Evolutionary conservation across 257 asterid genomes (phyloP), one percentile per base, ranked within the genome.

Genomic region (Penstemon newberryi): DNA sequence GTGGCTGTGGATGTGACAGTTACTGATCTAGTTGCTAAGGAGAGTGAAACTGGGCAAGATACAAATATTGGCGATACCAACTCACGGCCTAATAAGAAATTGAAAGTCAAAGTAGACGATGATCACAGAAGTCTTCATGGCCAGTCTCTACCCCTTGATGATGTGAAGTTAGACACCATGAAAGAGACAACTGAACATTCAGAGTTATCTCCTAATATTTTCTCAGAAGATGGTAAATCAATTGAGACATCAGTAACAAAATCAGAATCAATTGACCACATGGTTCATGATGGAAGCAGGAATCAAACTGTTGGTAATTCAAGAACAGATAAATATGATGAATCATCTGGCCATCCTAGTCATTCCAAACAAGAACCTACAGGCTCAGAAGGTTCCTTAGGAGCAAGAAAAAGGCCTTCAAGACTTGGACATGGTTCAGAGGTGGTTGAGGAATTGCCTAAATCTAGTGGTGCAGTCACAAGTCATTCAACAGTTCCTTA

Each of bases 321-420:
- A 47, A 81, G 74, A 43, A 70, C 69, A 51, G 81, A 72, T 62
- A 73, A 81, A 62, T 74, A 69, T 79, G 80, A 81, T 61, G 88
- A 75, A 71, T 78, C 80, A 65, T 73, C 79, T 54, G 70, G 50
- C 57, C 69, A 56, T 71, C 73, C 72, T 45, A 72, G 60, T 72
- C 81, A 69, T 67, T 43, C 88, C 58, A 81, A 74, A 75, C 75
- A 60, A 68, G 91, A 81, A 70, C 70, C 82, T 56, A 60, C 76
- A 11, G 73, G 78, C 33, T 68, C 82, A 15, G 97, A 88, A 71
- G 83, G 78, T 73, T 56, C 85, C n/a, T 13, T 68, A 11, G 91
- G 71, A 63, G 68, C 84, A 42, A 79, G 77, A 77, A 84, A 82
- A 76, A 73, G 73, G 60, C 71, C 81, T 8, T 74, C 72, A 33